Conservation (phyloP, 1,284 basidiomycete species). For the Phylloboletellus chloephorus region DNA sequence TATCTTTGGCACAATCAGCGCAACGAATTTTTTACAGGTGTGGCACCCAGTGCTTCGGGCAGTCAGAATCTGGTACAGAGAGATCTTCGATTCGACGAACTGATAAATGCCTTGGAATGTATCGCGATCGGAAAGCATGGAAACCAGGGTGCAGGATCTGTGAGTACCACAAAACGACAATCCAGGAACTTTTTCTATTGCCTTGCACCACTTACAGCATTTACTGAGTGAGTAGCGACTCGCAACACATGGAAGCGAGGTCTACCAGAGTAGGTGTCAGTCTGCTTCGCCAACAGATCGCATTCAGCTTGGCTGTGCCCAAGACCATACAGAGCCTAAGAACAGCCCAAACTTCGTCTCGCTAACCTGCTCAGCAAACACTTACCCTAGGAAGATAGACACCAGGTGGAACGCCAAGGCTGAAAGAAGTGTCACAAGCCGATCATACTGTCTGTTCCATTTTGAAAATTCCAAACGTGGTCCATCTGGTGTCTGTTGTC, state of each 20-base stretch:
- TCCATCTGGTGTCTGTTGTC: conserved; percentile 46
- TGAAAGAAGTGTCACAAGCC: conserved; percentile 2
- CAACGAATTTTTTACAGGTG: no score
- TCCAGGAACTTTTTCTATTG: no score
- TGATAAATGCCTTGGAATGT: conserved; percentile 47
- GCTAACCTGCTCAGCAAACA: conserved; percentile 33
- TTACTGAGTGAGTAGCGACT: conserved; percentile 6
- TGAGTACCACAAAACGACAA: no score
- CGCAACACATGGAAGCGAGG: conserved; percentile 44
- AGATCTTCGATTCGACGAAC: conserved; percentile 44
- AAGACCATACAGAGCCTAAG: conserved; percentile 32
- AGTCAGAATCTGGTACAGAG: conserved; percentile 39
- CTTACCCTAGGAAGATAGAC: conserved; percentile 48
- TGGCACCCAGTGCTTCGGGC: conserved; percentile 37
- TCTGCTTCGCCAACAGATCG: conserved; percentile 50
- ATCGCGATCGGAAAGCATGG: conserved; percentile 37
- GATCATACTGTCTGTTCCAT: conserved; percentile 46
- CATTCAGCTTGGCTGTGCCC: conserved; percentile 47
- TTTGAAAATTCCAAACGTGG: conserved; percentile 44
- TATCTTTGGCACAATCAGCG: no score
- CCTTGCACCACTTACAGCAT: conserved; percentile 23
- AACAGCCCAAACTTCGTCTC: not conserved
- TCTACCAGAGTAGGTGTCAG: conserved; percentile 46
- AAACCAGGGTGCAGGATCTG: conserved; percentile 44
- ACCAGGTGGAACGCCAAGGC: conserved; percentile 21